Evolutionary conservation across 2,329 filamentous ascomycete species (phyloP), one percentile per base, ranked within the genome.

Genomic region (Fusarium pseudonygamai): DNA sequence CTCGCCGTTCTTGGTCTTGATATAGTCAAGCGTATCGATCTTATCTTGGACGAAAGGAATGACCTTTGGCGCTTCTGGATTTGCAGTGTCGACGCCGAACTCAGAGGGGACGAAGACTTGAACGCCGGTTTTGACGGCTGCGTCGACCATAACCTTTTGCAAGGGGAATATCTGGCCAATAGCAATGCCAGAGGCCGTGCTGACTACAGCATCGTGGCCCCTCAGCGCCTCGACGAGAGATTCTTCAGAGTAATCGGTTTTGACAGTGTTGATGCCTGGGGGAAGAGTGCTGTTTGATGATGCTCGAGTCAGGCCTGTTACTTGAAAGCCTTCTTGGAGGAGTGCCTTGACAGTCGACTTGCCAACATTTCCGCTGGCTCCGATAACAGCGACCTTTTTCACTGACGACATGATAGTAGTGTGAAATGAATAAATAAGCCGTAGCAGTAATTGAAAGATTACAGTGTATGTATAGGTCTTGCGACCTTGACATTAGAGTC

Each of bases 401-500:
- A 50, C 15, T 32, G 11, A 7, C 3, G 46, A 10, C 46, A 50
- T 24, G 22, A 24, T 50, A 18, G 22, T 1, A 10, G 3, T 18
- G 46, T 49, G 22, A 13, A n/a, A 18, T 18, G 34, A 36, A 9
- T n/a, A 0, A 13, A n/a, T n/a, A 20, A 10, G 18, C 1, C 2
- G 16, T 32, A 14, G 22, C 0, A 10, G 14, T n/a, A n/a, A n/a
- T 16, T 6, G 9, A n/a, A 4, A 9, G 22, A 18, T 13, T 2
- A 0, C 5, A 32, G 6, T 18, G 15, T n/a, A 1, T n/a, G 7
- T n/a, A 24, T 24, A 3, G 28, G 0, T 10, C 28, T 18, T 49
- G 22, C 15, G 11, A 18, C 1, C 7, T n/a, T 13, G 4, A n/a
- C 11, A 32, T 3, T 13, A 3, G 15, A n/a, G 28, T 15, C 11